Evolutionary conservation across 805 yeast genomes (phyloP), one percentile per base, ranked within the genome.

Genomic region (Martiniozyma abietophila): DNA sequence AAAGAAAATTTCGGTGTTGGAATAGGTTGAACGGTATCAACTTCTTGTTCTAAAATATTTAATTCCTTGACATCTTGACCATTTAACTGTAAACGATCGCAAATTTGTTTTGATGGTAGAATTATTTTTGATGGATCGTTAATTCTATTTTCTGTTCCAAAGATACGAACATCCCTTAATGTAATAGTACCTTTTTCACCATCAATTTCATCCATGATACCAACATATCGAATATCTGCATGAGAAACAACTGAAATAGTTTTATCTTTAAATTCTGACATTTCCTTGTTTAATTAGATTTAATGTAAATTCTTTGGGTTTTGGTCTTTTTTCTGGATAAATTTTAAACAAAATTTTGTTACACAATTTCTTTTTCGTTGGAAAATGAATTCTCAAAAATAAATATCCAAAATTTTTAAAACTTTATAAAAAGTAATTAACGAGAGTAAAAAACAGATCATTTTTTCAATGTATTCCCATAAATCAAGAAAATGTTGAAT

Each of bases 261-360:
- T 56, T 84, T 84, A 8, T 97, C 97, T 46, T 86, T 81, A 58
- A 80, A 88, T 52, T 86, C 86, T 29, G 96, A 80, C 97, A 92
- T 92, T 9, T n/a, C 26, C n/a, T n/a, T n/a, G n/a, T n/a, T n/a
- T n/a, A n/a, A n/a, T n/a, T n/a, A n/a, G n/a, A n/a, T n/a, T n/a
- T n/a, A n/a, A n/a, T n/a, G n/a, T n/a, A n/a, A n/a, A n/a, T n/a
- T n/a, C n/a, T n/a, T n/a, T n/a, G n/a, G n/a, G n/a, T n/a, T n/a
- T n/a, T n/a, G n/a, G n/a, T n/a, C n/a, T n/a, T n/a, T n/a, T n/a
- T n/a, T n/a, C n/a, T n/a, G n/a, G n/a, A n/a, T n/a, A n/a, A n/a
- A n/a, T n/a, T n/a, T n/a, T n/a, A n/a, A n/a, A n/a, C n/a, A n/a
- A n/a, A n/a, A n/a, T n/a, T n/a, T n/a, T n/a, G n/a, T n/a, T n/a